These are phyloP conservation scores for Cladosporium austrohemisphaericum DNA, from an alignment of 2,329 filamentous ascomycete genomes.

Conservation along the genomic window DNA sequence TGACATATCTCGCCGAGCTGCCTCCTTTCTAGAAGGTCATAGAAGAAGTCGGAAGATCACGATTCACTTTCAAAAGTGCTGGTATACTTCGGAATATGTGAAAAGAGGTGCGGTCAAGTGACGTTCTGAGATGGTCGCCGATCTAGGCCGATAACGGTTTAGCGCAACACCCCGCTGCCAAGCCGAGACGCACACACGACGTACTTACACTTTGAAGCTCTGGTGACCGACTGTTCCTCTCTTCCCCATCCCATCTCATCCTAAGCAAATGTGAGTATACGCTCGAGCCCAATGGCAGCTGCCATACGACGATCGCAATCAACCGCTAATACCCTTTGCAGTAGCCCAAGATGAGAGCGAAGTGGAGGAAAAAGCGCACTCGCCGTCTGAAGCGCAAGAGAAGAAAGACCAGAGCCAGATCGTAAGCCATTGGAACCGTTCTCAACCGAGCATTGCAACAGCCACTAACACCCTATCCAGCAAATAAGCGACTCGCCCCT, in stretches of 20 bases:
- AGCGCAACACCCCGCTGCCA: slow-evolving; percentile 1
- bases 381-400: slow-evolving; percentile 99
- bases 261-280: slow-evolving; percentile 15
- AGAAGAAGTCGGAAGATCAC: neutral
- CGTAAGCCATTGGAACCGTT: slow-evolving; percentile 66
- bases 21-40: neutral
- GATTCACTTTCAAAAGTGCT: slow-evolving; percentile 1
- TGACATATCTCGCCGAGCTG: slow-evolving; percentile 4
- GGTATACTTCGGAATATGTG: slow-evolving; percentile 11
- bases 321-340: slow-evolving; percentile 10
- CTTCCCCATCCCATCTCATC: slow-evolving; percentile 14
- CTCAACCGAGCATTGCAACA: slow-evolving; percentile 8
- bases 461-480: slow-evolving; percentile 26
- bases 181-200: slow-evolving; percentile 13
- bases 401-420: slow-evolving; percentile 98
- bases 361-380: slow-evolving; percentile 99
- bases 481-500: slow-evolving; percentile 48
- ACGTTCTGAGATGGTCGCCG: neutral
- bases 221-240: slow-evolving; percentile 3
- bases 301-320: neutral
- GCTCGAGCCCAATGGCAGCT: slow-evolving; percentile 1
- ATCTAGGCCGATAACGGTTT: too few species aligned
- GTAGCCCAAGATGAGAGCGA: slow-evolving; percentile 70
- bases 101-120: slow-evolving; percentile 1
- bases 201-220: neutral